Conservation (phyloP, 495 filamentous ascomycete species). For the Schizothecium vesticola region DNA sequence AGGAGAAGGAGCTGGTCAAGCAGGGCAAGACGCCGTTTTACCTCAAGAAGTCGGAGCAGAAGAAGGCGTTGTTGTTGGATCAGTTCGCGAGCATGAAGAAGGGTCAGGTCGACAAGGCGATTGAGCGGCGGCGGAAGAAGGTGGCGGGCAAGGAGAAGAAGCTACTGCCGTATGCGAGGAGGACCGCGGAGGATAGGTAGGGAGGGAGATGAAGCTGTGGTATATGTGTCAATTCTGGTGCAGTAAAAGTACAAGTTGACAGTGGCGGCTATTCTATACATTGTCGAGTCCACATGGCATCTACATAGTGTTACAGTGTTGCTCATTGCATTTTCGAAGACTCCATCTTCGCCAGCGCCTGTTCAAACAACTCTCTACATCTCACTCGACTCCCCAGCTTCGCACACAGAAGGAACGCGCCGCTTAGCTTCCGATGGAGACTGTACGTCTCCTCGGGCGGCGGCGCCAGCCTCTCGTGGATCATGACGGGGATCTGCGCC, state of each 20-base stretch:
- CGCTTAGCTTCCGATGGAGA: constrained; percentile 90
- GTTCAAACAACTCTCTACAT: constrained; percentile 76
- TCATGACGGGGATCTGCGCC: constrained; percentile 83
- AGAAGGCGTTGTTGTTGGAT: constrained; percentile 73
- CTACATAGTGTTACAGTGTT: not conserved
- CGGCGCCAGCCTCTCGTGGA: constrained; percentile 78
- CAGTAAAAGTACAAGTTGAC: not conserved
- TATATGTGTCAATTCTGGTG: not conserved
- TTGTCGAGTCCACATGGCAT: not conserved
- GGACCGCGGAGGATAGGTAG: constrained; percentile 34
- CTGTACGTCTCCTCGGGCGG: constrained; percentile 98
- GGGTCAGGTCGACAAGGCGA: constrained; percentile 69
- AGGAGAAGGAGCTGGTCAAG: constrained; percentile 75
- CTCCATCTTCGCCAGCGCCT: constrained; percentile 52
- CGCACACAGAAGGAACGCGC: constrained; percentile 90
- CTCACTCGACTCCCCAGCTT: constrained; percentile 72
- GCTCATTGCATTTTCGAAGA: not conserved
- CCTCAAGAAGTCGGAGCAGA: constrained; percentile 83
- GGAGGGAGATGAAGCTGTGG: not conserved
- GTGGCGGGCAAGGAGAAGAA: constrained; percentile 71
- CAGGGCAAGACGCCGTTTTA: constrained; percentile 92
- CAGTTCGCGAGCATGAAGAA: constrained; percentile 75
- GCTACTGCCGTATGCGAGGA: constrained; percentile 63
- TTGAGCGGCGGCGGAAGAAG: constrained; percentile 85
- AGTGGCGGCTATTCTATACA: not conserved